Conservation (phyloP, 2,329 filamentous ascomycete genomes). For the Colletotrichum scovillei region DNA sequence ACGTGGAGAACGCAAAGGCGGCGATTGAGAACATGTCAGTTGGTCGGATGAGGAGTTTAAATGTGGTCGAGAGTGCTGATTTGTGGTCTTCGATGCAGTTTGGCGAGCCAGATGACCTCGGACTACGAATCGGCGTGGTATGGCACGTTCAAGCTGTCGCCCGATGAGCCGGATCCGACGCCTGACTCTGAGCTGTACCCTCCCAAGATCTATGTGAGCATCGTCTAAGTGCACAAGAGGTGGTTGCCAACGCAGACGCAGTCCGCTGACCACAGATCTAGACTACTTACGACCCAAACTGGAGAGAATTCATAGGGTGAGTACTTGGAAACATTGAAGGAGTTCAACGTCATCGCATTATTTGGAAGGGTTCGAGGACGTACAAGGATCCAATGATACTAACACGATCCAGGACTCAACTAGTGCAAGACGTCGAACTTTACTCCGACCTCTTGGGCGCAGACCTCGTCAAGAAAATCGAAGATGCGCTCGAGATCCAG, state of each 20-base stretch:
- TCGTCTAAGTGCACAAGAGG: background rate
- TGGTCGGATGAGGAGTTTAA: background rate
- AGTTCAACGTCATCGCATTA: background rate
- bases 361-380: background rate
- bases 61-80: background rate
- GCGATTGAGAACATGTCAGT: slow-evolving; percentile 49
- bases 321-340: background rate
- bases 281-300: slow-evolving; percentile 47
- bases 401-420: slow-evolving; percentile 40
- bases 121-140: slow-evolving; percentile 54
- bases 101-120: slow-evolving; percentile 48
- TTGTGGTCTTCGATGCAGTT: slow-evolving; percentile 32
- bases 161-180: slow-evolving; percentile 52
- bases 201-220: slow-evolving; percentile 46
- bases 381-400: background rate
- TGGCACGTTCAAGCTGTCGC: slow-evolving; percentile 53
- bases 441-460: slow-evolving; percentile 45
- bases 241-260: too few relatives aligned
- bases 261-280: background rate
- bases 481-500: slow-evolving; percentile 48
- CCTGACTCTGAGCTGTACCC: slow-evolving; percentile 46
- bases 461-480: slow-evolving; percentile 47
- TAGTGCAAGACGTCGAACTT: slow-evolving; percentile 50
- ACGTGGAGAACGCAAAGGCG: slow-evolving; percentile 48
- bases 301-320: slow-evolving; percentile 51